These are phyloP conservation scores for Mortierella sp. DNA, from an alignment of 371 early-diverging fungal species.

Conservation along the genomic window DNA sequence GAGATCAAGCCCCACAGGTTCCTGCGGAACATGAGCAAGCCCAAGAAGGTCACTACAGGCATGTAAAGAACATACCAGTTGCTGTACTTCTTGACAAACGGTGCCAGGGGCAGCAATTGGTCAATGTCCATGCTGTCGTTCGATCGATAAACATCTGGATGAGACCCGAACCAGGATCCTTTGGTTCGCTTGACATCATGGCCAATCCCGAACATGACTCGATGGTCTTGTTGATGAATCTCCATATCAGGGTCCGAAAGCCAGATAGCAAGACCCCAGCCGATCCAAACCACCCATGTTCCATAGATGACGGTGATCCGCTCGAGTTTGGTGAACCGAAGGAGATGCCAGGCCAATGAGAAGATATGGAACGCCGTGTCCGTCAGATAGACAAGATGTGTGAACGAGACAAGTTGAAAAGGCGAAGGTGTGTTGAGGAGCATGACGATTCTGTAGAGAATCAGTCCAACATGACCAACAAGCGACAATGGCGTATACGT, in stretches of 20 bases:
- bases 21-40: slow-evolving; percentile 66
- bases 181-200: slow-evolving; percentile 9
- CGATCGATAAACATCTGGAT: slow-evolving; percentile 10
- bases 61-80: slow-evolving; percentile 48
- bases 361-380: slow-evolving; percentile 65
- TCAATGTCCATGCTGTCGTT: slow-evolving; percentile 31
- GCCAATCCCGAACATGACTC: slow-evolving; percentile 56
- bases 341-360: slow-evolving; percentile 60
- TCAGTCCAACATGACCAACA: slow-evolving; percentile 59
- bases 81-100: slow-evolving; percentile 54
- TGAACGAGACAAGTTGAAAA: slow-evolving; percentile 61
- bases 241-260: slow-evolving; percentile 51
- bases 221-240: slow-evolving; percentile 45
- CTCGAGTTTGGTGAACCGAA: slow-evolving; percentile 59
- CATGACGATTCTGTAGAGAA: slow-evolving; percentile 51
- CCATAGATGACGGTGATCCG: slow-evolving; percentile 70
- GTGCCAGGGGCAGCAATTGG: slow-evolving; percentile 42
- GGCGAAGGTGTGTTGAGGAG: slow-evolving; percentile 51
- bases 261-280: slow-evolving; percentile 66
- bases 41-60: slow-evolving; percentile 59
- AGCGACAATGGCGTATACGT: slow-evolving; percentile 57
- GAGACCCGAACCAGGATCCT: slow-evolving; percentile 30
- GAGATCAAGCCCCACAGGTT: slow-evolving; percentile 74
- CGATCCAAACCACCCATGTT: slow-evolving; percentile 72
- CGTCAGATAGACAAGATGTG: slow-evolving; percentile 61